A percentile compares a stretch with the other conserved stretches of the same genome.
phyloP scores from a whole-genome alignment of 306 rosid genomes.

The Begonia peltatifolia region DNA sequence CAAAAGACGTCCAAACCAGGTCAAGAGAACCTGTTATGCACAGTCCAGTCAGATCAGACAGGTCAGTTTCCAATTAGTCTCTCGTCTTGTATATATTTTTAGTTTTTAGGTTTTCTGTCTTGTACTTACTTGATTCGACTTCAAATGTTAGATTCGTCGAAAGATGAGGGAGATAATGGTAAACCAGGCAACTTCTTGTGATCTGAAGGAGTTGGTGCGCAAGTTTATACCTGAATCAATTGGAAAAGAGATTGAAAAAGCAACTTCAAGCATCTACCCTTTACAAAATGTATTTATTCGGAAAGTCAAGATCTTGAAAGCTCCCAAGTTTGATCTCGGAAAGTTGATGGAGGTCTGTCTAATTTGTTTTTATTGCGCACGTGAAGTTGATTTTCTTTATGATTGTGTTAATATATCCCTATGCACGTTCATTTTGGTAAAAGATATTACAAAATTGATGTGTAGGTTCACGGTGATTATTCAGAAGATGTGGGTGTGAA shows the following conservation, averaged over 20 bases:
- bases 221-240: conserved; percentile 83
- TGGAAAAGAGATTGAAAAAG: conserved; percentile 89
- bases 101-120: neutral
- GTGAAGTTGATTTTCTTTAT: neutral
- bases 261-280: conserved; percentile 66
- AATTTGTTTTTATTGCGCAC: neutral
- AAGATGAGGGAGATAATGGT: conserved; percentile 90
- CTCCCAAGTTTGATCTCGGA: conserved; percentile 91
- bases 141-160: conserved; percentile 51
- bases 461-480: conserved; percentile 76
- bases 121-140: neutral
- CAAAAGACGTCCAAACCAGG: conserved; percentile 66
- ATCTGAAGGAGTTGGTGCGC: conserved; percentile 73
- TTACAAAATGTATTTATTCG: conserved; percentile 73
- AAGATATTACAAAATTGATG: no score
- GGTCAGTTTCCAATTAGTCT: conserved; percentile 17
- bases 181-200: conserved; percentile 68
- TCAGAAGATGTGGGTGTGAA: conserved; percentile 62
- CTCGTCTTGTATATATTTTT: neutral
- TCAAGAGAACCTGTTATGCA: conserved; percentile 90
- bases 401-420: neutral
- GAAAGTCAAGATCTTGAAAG: conserved; percentile 86
- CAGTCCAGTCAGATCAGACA: conserved; percentile 83
- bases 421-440: neutral
- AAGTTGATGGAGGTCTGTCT: conserved; percentile 74